Evolutionary conservation across 129 eudicot genomes (phyloP).

Genomic region (Flaveria bidentis): DNA sequence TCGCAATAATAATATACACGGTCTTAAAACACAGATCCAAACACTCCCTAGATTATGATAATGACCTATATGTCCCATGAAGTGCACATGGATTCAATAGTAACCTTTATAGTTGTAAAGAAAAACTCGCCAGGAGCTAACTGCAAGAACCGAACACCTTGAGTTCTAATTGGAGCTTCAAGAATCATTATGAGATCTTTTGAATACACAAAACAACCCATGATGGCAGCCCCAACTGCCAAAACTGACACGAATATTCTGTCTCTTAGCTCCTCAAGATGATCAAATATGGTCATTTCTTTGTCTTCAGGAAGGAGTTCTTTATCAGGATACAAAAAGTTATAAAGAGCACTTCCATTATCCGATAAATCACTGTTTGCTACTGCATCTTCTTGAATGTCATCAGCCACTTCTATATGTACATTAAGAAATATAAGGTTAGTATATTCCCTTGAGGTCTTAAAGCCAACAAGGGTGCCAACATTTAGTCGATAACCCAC

Average conservation of each 20-base stretch:
- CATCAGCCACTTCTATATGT: conserved; percentile 48
- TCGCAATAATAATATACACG: background rate
- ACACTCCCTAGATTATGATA: background rate
- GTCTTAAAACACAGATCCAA: background rate
- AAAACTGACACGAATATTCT: conserved; percentile 87
- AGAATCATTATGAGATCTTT: conserved; percentile 91
- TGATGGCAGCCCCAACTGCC: conserved; percentile 91
- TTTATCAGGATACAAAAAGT: conserved; percentile 84
- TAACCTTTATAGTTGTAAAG: conserved; percentile 92
- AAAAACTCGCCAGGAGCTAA: conserved; percentile 83
- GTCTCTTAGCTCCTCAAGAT: conserved; percentile 84
- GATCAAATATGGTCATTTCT: conserved; percentile 96
- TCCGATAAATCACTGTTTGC: conserved; percentile 34
- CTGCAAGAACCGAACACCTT: conserved; percentile 80
- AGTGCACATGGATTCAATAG: conserved; percentile 18
- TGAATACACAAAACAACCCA: conserved; percentile 90
- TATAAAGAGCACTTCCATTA: conserved; percentile 64
- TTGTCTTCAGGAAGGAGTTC: conserved; percentile 95
- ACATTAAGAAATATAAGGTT: conserved; percentile 10
- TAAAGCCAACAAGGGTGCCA: background rate
- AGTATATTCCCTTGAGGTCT: background rate
- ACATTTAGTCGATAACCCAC: background rate
- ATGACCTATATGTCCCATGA: background rate
- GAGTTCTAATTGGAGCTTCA: conserved; percentile 90
- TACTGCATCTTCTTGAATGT: conserved; percentile 37